Percentiles rank a stretch among this genome's conserved stretches.
Conservation (phyloP, 495 filamentous ascomycete genomes). For the Symbiotaphrina buchneri region DNA sequence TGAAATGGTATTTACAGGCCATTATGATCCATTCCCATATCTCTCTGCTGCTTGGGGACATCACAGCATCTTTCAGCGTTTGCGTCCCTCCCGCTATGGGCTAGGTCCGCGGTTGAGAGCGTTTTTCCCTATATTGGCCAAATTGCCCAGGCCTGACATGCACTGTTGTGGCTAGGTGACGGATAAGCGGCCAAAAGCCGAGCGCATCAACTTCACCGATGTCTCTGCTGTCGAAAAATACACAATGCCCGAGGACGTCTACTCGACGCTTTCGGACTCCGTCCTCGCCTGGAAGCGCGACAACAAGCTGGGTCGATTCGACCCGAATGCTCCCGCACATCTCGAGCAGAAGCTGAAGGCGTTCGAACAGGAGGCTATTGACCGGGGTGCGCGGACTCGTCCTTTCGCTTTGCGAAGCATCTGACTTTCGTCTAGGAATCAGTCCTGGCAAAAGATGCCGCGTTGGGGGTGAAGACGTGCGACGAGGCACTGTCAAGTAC, state of each 20-base stretch:
- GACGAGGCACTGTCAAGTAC: conserved; percentile 66
- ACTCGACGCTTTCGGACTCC: conserved; percentile 62
- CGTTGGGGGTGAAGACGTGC: conserved; percentile 38
- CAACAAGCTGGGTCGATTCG: conserved; percentile 83
- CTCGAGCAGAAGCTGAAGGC: conserved; percentile 11
- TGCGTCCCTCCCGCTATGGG: conserved; percentile 5
- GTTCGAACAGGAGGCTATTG: background rate
- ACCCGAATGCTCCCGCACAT: conserved; percentile 45
- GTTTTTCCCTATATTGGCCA: conserved; percentile 6
- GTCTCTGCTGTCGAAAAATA: conserved; percentile 68
- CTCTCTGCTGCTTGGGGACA: too few relatives aligned
- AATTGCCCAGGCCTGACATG: background rate
- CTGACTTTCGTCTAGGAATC: conserved; percentile 25
- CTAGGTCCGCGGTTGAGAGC: conserved; percentile 6
- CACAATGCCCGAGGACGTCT: conserved; percentile 55
- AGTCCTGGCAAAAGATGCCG: conserved; percentile 38
- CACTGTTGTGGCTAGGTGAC: too few relatives aligned
- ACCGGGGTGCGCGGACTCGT: too few relatives aligned
- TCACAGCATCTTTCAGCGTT: too few relatives aligned
- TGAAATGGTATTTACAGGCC: too few relatives aligned
- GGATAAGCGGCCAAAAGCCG: conserved; percentile 51
- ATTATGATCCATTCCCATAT: too few relatives aligned
- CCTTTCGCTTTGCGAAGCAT: too few relatives aligned
- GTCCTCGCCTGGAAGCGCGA: conserved; percentile 87
- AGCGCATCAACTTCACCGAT: conserved; percentile 56